Evolutionary conservation across 2,329 filamentous ascomycete species (phyloP), one percentile per base, ranked within the genome.

Genomic region (Lithohypha guttulata): DNA sequence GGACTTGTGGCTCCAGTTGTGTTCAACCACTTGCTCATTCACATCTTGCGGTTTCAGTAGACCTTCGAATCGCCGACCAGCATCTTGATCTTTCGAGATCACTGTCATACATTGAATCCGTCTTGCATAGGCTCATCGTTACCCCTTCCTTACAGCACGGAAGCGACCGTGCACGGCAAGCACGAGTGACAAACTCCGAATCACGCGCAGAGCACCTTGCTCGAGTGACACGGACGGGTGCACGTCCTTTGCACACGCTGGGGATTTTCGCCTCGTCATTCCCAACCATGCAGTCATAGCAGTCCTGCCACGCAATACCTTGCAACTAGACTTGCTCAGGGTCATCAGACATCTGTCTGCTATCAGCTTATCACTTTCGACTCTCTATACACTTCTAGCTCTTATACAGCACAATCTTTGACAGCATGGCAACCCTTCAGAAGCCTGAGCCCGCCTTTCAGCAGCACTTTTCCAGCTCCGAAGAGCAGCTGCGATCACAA

Each of bases 201-300:
- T 4, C 33, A 14, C 10, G 14, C 23, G 3, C 15, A 9, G 3
- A 8, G 27, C 35, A 22, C 34, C 25, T 37, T 17, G 23, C 25
- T 28, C 20, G n/a, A 14, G 35, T 39, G 26, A 31, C 35, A 39
- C 35, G 25, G 18, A 30, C 19, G 26, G 33, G 13, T 13, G 17
- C 9, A n/a, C 34, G 25, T 17, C 18, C 25, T 19, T 19, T 19
- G 20, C 35, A 20, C 19, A 39, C 21, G 8, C 26, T 19, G 18
- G 21, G 15, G 10, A 9, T 20, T 19, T 13, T 18, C 10, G 18
- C 27, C 15, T 19, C 6, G 11, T 14, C 26, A 18, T 22, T 28
- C 25, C 23, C 19, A 21, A 28, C 15, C 35, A 39, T 39, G 35
- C 20, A 39, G 15, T 31, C 27, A 21, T 39, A 39, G 26, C 10